A percentile compares a stretch with the other conserved stretches of the same genome.
phyloP scores from a whole-genome alignment of 2,329 filamentous ascomycete species.

The Exophiala oligosperma region DNA sequence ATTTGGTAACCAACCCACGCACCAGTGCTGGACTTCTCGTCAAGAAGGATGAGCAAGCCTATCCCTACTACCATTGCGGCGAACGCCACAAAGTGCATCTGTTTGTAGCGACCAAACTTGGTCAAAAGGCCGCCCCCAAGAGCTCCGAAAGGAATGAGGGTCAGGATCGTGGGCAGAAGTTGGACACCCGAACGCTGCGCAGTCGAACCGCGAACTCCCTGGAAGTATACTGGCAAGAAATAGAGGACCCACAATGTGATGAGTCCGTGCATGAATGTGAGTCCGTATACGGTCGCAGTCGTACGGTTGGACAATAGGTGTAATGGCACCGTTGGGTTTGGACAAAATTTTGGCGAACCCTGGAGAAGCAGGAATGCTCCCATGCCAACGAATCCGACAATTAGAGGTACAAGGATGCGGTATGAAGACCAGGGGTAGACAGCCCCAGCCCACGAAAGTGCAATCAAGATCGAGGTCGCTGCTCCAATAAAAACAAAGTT shows the following conservation, averaged over 20 bases:
- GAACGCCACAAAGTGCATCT: conserved; percentile 30
- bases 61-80: conserved; percentile 28
- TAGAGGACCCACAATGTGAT: conserved; percentile 45
- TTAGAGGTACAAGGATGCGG: conserved; percentile 41
- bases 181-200: conserved; percentile 32
- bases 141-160: conserved; percentile 18
- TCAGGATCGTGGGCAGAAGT: conserved; percentile 28
- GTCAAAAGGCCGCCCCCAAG: conserved; percentile 29
- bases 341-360: conserved; percentile 35
- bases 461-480: conserved; percentile 41
- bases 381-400: conserved; percentile 36
- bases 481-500: conserved; percentile 40
- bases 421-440: conserved; percentile 41
- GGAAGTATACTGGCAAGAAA: conserved; percentile 46
- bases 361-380: conserved; percentile 39
- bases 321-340: conserved; percentile 38
- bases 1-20: conserved; percentile 32
- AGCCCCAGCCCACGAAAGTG: conserved; percentile 44
- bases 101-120: conserved; percentile 33
- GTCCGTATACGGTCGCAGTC: conserved; percentile 40
- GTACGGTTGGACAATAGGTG: conserved; percentile 39
- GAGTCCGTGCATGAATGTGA: conserved; percentile 43
- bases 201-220: conserved; percentile 25
- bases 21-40: conserved; percentile 25
- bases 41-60: conserved; percentile 32